Evolutionary conservation across 176 grass and related monocot genomes (phyloP), one percentile per base, ranked within the genome.

Genomic region (Oryza glaberrima): DNA sequence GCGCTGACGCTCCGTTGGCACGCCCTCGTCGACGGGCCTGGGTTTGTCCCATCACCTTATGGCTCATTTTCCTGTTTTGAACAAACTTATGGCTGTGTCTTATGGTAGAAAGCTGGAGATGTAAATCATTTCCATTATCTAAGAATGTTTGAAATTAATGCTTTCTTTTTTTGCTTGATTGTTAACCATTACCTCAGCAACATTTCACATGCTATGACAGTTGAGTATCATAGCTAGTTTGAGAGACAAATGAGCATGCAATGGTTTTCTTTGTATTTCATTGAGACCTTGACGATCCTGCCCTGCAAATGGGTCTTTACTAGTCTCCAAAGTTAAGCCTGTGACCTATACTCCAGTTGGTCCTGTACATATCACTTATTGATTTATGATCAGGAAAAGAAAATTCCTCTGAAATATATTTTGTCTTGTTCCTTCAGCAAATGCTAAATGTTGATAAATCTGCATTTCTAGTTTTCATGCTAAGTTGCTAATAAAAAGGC

Each of bases 401-500:
- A 36, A 36, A 36, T 36, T 2, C 5, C 51, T 56, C 51, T 19
- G 14, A 52, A 52, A 52, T 51, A 14, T 11, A 52, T 52, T 54
- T 14, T 56, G 51, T 56, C 14, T 56, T 17, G 16, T 56, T 56
- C 51, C 51, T 56, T 56, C 6, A 16, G 51, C 51, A 56, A 56
- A 16, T 1, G 4, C 20, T 45, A 72, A 72, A 45, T 71, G 10
- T 71, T 8, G 69, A 44, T 20, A 19, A 70, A 43, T 23, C 22
- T 25, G n/a, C 41, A 44, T 71, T 71, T 71, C 38, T 71, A 44
- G 69, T 71, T 20, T 71, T 43, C 69, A 43, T 43, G 10, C 19
- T 71, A 43, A 71, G 69, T 71, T 71, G 69, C 69, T 70, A 70
- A 43, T 5, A 72, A 5, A 25, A 72, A 72, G 40, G 38, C 69